Percentiles rank a stretch among this genome's conserved stretches.
phyloP scores from a whole-genome alignment of 2,329 filamentous ascomycete genomes.

The Alternaria alternata region DNA sequence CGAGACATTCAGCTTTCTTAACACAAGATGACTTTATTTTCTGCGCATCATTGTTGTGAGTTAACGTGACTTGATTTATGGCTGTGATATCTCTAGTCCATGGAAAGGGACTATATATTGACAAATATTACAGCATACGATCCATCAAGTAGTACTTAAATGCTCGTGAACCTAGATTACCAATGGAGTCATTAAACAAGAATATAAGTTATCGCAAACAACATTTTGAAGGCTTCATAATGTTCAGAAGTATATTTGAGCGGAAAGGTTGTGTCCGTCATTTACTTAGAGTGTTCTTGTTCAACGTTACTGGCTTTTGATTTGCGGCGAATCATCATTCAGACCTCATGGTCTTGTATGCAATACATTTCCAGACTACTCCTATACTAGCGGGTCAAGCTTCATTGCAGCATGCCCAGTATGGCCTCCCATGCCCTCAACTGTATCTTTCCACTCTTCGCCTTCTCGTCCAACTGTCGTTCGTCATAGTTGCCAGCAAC shows the following conservation, averaged over 20 bases:
- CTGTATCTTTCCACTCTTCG: constrained; percentile 26
- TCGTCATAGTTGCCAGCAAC: constrained; percentile 50
- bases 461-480: constrained; percentile 29
- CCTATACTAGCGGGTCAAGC: background rate
- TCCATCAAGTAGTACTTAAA: background rate
- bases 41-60: background rate
- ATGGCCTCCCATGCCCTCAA: constrained; percentile 50
- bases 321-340: background rate
- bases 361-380: background rate
- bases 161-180: no score
- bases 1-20: background rate
- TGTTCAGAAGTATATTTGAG: background rate
- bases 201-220: no score
- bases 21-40: background rate
- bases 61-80: background rate
- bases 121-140: background rate
- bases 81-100: background rate
- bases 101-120: background rate
- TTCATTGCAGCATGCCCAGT: constrained; percentile 33
- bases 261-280: background rate
- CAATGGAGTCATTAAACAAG: no score
- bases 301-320: background rate
- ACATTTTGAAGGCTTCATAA: no score
- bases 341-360: background rate
- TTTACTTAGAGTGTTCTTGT: background rate